Conservation (phyloP, 192 early-diverging fungal species). For the Gryganskiella cystojenkinii region DNA sequence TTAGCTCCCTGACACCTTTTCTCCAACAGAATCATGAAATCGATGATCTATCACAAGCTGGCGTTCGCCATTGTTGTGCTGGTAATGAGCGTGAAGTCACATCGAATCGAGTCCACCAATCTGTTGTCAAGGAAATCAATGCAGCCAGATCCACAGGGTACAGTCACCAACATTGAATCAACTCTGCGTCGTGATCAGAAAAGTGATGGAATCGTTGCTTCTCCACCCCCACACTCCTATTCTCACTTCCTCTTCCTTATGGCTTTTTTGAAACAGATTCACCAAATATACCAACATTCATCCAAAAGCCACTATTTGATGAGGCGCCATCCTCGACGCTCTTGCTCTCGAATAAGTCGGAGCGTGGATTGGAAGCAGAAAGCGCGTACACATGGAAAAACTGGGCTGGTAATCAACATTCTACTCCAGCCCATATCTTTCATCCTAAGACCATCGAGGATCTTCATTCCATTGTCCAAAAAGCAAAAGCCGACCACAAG, state of each 20-base stretch:
- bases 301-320: background rate
- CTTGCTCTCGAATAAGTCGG: background rate
- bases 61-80: background rate
- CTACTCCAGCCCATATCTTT: slow-evolving; percentile 27
- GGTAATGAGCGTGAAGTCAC: background rate
- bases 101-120: background rate
- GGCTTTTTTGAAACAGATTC: slow-evolving; percentile 1
- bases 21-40: slow-evolving; percentile 5
- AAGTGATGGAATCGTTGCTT: background rate
- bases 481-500: slow-evolving; percentile 12
- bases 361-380: slow-evolving; percentile 1
- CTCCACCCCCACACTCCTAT: too few relatives aligned
- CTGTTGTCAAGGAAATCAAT: background rate
- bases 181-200: background rate
- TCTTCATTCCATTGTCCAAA: slow-evolving; percentile 18
- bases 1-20: too few relatives aligned
- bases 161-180: background rate
- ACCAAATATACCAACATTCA: background rate
- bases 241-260: background rate
- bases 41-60: background rate
- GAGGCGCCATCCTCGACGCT: background rate
- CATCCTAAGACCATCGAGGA: slow-evolving; percentile 21
- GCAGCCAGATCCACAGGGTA: background rate
- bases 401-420: slow-evolving; percentile 36
- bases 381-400: slow-evolving; percentile 4